A percentile compares a stretch with the other conserved stretches of the same genome.
Evolutionary conservation across 139 green algal species (phyloP).

Genomic region (Haematococcus lacustris): DNA sequence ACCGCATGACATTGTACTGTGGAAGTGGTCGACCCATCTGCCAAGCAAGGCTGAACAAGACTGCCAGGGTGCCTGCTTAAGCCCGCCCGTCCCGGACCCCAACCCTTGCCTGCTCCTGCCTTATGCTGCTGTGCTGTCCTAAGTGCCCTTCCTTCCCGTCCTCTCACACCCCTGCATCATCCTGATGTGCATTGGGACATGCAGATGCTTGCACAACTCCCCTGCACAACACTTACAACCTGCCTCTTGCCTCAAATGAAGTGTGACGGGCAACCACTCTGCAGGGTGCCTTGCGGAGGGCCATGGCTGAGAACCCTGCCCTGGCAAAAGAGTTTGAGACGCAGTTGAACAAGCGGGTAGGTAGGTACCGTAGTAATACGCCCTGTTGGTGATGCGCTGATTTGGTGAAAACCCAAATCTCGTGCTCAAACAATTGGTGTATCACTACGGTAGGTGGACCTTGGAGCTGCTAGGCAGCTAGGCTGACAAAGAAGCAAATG

Average conservation of each 20-base stretch:
- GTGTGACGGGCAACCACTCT: not conserved
- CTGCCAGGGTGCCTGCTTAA: too few relatives aligned
- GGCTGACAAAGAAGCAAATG: not conserved
- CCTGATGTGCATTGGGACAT: too few relatives aligned
- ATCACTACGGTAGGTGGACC: not conserved
- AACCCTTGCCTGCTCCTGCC: too few relatives aligned
- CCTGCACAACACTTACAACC: too few relatives aligned
- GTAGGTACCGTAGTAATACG: not conserved
- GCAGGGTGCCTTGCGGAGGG: slow-evolving; percentile 62
- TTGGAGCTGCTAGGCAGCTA: not conserved
- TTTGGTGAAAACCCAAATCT: not conserved
- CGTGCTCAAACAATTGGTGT: not conserved
- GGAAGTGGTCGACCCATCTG: too few relatives aligned
- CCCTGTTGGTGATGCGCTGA: not conserved
- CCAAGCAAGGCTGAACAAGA: too few relatives aligned
- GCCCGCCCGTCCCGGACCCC: too few relatives aligned
- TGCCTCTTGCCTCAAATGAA: not conserved
- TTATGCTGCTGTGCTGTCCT: too few relatives aligned
- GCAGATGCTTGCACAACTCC: too few relatives aligned
- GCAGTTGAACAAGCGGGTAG: slow-evolving; percentile 17
- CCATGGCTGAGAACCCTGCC: slow-evolving; percentile 67
- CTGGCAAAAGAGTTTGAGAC: slow-evolving; percentile 49
- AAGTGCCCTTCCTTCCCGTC: too few relatives aligned
- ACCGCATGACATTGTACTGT: too few relatives aligned
- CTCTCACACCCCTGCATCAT: too few relatives aligned